Percentiles rank a stretch among this genome's conserved stretches.
Conservation (phyloP, 257 asterid species). For the Voacanga thouarsii region DNA sequence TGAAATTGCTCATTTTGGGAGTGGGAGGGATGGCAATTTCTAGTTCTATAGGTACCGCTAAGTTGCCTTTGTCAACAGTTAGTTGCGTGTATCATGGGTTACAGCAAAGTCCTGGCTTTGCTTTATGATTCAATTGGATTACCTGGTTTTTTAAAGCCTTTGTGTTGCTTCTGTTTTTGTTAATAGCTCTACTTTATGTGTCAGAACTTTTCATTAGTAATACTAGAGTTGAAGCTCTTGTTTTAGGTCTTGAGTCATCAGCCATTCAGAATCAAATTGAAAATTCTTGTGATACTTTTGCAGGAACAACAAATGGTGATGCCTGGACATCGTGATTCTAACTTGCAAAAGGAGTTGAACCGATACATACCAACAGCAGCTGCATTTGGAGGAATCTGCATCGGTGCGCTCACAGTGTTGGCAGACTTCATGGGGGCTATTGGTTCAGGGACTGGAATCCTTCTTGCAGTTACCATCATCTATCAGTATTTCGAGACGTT, state of each 20-base stretch:
- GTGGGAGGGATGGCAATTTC: neutral
- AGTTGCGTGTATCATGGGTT: too few relatives aligned
- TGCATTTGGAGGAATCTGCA: slow-evolving; percentile 89
- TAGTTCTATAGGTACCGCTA: neutral
- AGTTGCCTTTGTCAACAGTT: neutral
- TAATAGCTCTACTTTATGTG: too few relatives aligned
- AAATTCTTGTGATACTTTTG: neutral
- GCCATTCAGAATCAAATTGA: neutral
- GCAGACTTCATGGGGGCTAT: slow-evolving; percentile 96
- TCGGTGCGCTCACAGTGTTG: slow-evolving; percentile 82
- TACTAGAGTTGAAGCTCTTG: too few relatives aligned
- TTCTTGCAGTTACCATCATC: slow-evolving; percentile 80
- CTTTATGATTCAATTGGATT: too few relatives aligned
- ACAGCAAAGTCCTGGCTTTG: too few relatives aligned
- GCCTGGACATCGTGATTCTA: slow-evolving; percentile 92
- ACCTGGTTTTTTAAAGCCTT: too few relatives aligned
- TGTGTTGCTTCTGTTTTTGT: too few relatives aligned
- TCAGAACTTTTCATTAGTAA: neutral
- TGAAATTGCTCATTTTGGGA: neutral
- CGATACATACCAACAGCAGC: slow-evolving; percentile 94
- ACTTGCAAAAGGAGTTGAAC: slow-evolving; percentile 79
- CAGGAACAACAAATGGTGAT: slow-evolving; percentile 99
- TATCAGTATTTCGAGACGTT: slow-evolving; percentile 89
- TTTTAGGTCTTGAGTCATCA: too few relatives aligned
- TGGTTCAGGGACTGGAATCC: slow-evolving; percentile 88